A percentile compares a stretch with the other conserved stretches of the same genome.
These are phyloP conservation scores for Cercospora sojina DNA, from an alignment of 2,329 filamentous ascomycete genomes.

Conservation along the genomic window DNA sequence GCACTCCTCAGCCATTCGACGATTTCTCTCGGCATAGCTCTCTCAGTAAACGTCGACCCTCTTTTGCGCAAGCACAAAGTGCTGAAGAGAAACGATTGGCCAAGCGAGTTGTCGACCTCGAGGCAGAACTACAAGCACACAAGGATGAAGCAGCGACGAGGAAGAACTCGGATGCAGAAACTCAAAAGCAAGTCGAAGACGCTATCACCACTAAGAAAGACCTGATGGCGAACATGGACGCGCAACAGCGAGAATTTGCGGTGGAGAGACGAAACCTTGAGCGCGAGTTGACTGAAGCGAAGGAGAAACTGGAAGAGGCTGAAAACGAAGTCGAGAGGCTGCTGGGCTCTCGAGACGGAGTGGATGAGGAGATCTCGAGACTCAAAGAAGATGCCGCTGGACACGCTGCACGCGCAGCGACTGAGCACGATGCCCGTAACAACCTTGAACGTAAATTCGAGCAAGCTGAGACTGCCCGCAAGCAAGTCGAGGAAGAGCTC, in stretches of 20 bases:
- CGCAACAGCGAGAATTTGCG: conserved; percentile 82
- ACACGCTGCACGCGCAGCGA: conserved; percentile 62
- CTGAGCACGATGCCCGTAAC: conserved; percentile 63
- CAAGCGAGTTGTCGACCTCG: conserved; percentile 65
- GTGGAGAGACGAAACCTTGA: conserved; percentile 82
- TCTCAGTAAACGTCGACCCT: conserved; percentile 52
- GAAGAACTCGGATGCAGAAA: conserved; percentile 58
- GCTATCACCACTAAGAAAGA: conserved; percentile 90
- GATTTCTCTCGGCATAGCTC: conserved; percentile 29
- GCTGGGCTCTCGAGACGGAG: conserved; percentile 76
- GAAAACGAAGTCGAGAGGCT: conserved; percentile 90
- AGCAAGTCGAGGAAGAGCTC: conserved; percentile 38
- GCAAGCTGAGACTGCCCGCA: conserved; percentile 29
- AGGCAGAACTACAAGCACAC: conserved; percentile 74
- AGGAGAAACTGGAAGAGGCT: conserved; percentile 76
- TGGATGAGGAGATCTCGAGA: conserved; percentile 70
- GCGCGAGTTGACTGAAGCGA: conserved; percentile 73
- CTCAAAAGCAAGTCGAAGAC: conserved; percentile 73
- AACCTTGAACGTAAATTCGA: conserved; percentile 54
- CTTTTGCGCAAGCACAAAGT: conserved; percentile 59
- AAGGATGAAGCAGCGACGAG: conserved; percentile 65
- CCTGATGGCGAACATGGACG: conserved; percentile 90
- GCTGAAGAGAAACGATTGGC: conserved; percentile 63
- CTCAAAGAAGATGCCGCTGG: conserved; percentile 54
- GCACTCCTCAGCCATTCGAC: conserved; percentile 25